A percentile compares a stretch with the other conserved stretches of the same genome.
Conservation (phyloP, 345 rosid species). For the Conringia planisiliqua region DNA sequence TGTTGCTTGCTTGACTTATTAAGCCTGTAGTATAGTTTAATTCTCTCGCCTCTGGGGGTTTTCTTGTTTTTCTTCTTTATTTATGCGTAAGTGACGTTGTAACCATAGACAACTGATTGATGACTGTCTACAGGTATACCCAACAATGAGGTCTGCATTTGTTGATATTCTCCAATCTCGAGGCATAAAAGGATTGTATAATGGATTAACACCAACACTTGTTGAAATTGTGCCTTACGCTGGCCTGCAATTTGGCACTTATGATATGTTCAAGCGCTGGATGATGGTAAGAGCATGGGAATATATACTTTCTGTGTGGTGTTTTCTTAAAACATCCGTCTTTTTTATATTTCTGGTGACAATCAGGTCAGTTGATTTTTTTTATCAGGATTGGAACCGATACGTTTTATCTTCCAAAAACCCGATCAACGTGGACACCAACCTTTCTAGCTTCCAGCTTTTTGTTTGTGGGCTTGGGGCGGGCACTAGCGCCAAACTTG, state of each 20-base stretch:
- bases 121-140: constrained; percentile 60
- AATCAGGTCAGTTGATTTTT: background rate
- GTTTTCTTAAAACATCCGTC: background rate
- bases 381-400: constrained; percentile 67
- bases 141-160: constrained; percentile 94
- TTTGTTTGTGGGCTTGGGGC: constrained; percentile 85
- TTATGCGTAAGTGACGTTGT: background rate
- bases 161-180: constrained; percentile 65
- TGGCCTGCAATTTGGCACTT: constrained; percentile 95
- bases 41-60: background rate
- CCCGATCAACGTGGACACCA: constrained; percentile 37
- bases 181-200: constrained; percentile 81
- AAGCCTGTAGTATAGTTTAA: background rate
- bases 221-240: constrained; percentile 96
- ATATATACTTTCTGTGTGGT: background rate
- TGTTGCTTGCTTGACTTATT: background rate
- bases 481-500: constrained; percentile 98
- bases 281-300: constrained; percentile 48
- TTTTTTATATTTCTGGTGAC: background rate
- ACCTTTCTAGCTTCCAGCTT: constrained; percentile 75
- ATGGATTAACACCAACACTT: constrained; percentile 90
- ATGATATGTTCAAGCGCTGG: constrained; percentile 93
- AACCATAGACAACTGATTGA: constrained; percentile 8
- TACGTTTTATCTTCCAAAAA: constrained; percentile 34
- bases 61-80: background rate